These are phyloP conservation scores for Colletotrichum tanaceti DNA, from an alignment of 2,329 filamentous ascomycete species.

Conservation along the genomic window DNA sequence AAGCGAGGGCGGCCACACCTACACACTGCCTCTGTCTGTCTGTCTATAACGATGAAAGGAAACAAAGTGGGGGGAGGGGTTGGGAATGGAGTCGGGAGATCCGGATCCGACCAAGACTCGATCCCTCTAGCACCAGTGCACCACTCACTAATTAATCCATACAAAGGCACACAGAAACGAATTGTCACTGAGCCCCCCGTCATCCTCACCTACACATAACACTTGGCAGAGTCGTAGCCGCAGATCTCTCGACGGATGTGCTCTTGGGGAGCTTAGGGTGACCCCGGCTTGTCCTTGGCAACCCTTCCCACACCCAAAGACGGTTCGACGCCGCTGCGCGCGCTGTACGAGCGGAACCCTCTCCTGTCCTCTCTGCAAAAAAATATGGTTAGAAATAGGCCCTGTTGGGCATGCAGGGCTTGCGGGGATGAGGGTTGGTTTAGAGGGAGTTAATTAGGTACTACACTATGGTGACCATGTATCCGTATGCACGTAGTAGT, in stretches of 20 bases:
- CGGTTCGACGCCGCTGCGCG: slow-evolving; percentile 29
- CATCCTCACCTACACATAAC: slow-evolving; percentile 10
- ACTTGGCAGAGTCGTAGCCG: slow-evolving; percentile 9
- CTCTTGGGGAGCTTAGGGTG: slow-evolving; percentile 11
- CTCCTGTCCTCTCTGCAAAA: background rate
- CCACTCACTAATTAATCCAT: no score
- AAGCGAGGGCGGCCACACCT: no score
- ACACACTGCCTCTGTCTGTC: background rate
- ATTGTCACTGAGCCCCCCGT: slow-evolving; percentile 10
- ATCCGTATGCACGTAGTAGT: no score
- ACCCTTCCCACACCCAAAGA: background rate
- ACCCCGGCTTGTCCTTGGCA: slow-evolving; percentile 19
- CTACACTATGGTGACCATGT: no score
- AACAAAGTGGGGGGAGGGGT: background rate
- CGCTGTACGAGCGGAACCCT: slow-evolving; percentile 20
- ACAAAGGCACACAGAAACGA: background rate
- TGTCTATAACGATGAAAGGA: slow-evolving; percentile 6
- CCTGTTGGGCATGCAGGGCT: background rate
- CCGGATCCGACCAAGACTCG: slow-evolving; percentile 25
- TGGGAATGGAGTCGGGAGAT: slow-evolving; percentile 5
- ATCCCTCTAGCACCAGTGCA: background rate
- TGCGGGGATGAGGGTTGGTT: no score
- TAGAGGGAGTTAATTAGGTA: no score
- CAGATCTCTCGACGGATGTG: slow-evolving; percentile 26
- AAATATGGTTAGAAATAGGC: no score